phyloP scores from a whole-genome alignment of 768 basidiomycete genomes.

The Lentinula lateritia region DNA sequence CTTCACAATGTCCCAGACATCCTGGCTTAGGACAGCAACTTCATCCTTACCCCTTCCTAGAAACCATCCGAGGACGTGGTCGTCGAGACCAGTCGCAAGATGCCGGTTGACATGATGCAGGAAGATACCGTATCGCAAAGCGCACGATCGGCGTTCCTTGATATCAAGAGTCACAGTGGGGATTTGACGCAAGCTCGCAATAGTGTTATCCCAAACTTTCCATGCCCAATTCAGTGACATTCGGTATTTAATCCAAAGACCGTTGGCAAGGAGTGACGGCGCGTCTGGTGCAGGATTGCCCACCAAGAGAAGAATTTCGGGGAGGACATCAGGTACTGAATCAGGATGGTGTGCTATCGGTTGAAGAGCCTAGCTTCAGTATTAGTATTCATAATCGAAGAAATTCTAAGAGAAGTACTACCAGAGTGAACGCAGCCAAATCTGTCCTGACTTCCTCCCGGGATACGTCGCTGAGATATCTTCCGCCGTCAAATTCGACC shows the following conservation, averaged over 20 bases:
- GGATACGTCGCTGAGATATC: slow-evolving; percentile 46
- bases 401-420: slow-evolving; percentile 23
- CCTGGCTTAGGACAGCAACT: slow-evolving; percentile 49
- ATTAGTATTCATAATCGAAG: background rate
- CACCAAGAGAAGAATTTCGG: slow-evolving; percentile 66
- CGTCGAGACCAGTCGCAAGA: slow-evolving; percentile 67
- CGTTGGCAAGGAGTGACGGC: slow-evolving; percentile 65
- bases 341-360: slow-evolving; percentile 31
- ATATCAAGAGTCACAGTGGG: slow-evolving; percentile 48
- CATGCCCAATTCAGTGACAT: slow-evolving; percentile 69
- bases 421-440: slow-evolving; percentile 55
- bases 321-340: slow-evolving; percentile 40
- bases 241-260: slow-evolving; percentile 80
- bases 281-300: slow-evolving; percentile 55
- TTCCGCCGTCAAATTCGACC: slow-evolving; percentile 58
- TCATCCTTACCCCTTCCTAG: slow-evolving; percentile 61
- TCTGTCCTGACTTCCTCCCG: slow-evolving; percentile 60
- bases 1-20: slow-evolving; percentile 64
- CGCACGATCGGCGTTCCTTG: slow-evolving; percentile 42
- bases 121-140: slow-evolving; percentile 64
- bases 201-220: slow-evolving; percentile 81
- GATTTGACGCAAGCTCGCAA: slow-evolving; percentile 69
- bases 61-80: slow-evolving; percentile 69
- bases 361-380: slow-evolving; percentile 36
- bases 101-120: slow-evolving; percentile 73